phyloP scores from a whole-genome alignment of 305 asterid genomes.

The Solanum hybrid region DNA sequence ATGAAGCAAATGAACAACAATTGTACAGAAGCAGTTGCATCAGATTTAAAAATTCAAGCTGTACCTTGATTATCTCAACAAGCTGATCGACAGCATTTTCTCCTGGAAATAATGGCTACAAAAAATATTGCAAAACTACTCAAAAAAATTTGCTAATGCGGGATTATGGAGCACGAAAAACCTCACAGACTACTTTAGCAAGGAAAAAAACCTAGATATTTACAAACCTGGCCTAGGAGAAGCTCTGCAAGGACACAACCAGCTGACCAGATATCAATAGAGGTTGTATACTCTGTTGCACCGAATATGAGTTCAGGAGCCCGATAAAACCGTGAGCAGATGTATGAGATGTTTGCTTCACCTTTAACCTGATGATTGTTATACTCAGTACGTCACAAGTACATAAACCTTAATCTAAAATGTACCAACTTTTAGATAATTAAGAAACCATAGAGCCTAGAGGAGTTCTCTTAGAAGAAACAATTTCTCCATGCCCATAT shows the following conservation, averaged over 20 bases:
- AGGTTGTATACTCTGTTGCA: constrained; percentile 80
- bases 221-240: constrained; percentile 77
- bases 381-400: not conserved
- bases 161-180: not conserved
- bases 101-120: constrained; percentile 90
- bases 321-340: constrained; percentile 88
- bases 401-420: not conserved
- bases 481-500: not conserved
- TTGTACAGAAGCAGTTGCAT: not conserved
- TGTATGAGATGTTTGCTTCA: constrained; percentile 87
- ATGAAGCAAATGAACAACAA: constrained; percentile 7
- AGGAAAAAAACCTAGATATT: not conserved
- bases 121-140: not conserved
- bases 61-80: constrained; percentile 91
- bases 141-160: not conserved
- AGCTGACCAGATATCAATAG: constrained; percentile 98
- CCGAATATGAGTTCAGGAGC: constrained; percentile 97
- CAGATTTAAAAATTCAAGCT: constrained; percentile 6
- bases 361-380: constrained; percentile 49
- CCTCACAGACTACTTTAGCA: not conserved
- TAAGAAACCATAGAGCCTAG: not conserved
- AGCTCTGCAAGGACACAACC: constrained; percentile 98
- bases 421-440: not conserved
- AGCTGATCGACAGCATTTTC: constrained; percentile 94
- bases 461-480: not conserved